These are phyloP conservation scores for Hysterangium stoloniferum DNA, from an alignment of 768 basidiomycete genomes.

Conservation along the genomic window DNA sequence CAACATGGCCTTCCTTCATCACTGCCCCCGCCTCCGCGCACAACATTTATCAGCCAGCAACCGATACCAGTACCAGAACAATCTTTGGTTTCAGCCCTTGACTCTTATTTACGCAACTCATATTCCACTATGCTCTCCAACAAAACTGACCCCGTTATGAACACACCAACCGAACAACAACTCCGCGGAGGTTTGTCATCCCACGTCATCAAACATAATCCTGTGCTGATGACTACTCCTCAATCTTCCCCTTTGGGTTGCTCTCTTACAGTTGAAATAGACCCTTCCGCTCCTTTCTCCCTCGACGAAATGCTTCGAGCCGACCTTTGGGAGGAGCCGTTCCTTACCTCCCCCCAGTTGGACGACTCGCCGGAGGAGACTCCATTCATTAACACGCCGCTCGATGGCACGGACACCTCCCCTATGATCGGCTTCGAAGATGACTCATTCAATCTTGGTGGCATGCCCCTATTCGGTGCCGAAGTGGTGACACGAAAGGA, in stretches of 20 bases:
- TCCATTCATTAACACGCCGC: conserved; percentile 6
- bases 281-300: too few species aligned
- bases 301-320: conserved; percentile 6
- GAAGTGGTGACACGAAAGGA: not conserved
- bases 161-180: not conserved
- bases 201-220: not conserved
- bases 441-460: conserved; percentile 1
- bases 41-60: conserved; percentile 5
- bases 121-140: conserved; percentile 5
- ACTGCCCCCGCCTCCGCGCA: conserved; percentile 5
- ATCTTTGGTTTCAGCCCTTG: not conserved
- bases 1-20: conserved; percentile 10
- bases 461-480: conserved; percentile 10
- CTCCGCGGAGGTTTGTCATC: conserved; percentile 2
- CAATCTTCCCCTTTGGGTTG: not conserved
- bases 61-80: not conserved
- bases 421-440: conserved; percentile 5
- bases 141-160: not conserved
- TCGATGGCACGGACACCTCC: not conserved
- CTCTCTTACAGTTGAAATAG: not conserved
- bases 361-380: conserved; percentile 10
- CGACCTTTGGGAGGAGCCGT: conserved; percentile 3
- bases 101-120: conserved; percentile 6
- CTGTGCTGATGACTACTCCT: not conserved
- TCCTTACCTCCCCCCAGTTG: conserved; percentile 4